Base-by-base conservation (phyloP, 352 stramenopile genomes). In the Elongisporangium undulatum region DNA sequence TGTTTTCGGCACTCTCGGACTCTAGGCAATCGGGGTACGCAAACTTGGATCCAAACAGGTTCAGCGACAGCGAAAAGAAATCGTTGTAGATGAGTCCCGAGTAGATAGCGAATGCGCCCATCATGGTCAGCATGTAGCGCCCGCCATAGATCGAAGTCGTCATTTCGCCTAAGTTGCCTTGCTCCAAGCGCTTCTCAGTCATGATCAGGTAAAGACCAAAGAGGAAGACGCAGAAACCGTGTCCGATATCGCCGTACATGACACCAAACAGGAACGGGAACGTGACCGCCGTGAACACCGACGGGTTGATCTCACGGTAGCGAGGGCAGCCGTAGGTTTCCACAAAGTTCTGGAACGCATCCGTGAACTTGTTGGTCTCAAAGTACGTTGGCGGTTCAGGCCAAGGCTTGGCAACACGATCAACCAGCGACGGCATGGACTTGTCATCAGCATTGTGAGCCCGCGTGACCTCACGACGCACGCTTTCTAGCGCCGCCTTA, bases 251-350 rank as follows among this genome's bases (percentile, higher is more conserved):
- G 60, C 97, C 97, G 74, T 99, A 99, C 97, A 99, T 99, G 68
- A 99, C 96, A 59, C 97, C 97, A 67, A 99, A 99, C 19, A 99
- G 80, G 75, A 99, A 99, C 56, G 97, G 97, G 76, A 99, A 99
- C 49, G 97, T 99, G n/a, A 98, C 95, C 13, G 96, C 94, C 21
- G 97, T 99, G 72, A 99, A 99, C 48, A 99, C 82, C 16, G 97
- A 98, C 39, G 97, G 97, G 68, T 99, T 99, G 64, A 97, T 93
- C 80, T 99, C 97, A 55, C 95, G 92, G 87, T 99, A 99, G 23
- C 97, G 85, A 56, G 97, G 96, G 55, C 98, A 96, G 66, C 97
- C 97, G 68, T 99, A 99, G 17, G 97, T 99, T 67, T 99, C 97
- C 48, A 99, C 97, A 69, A 99, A 99, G 59, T 92, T 75, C 74